Percentiles rank a stretch among this genome's conserved stretches.
Conservation (phyloP, 75 land plant species). For the Ceratopteris richardii region DNA sequence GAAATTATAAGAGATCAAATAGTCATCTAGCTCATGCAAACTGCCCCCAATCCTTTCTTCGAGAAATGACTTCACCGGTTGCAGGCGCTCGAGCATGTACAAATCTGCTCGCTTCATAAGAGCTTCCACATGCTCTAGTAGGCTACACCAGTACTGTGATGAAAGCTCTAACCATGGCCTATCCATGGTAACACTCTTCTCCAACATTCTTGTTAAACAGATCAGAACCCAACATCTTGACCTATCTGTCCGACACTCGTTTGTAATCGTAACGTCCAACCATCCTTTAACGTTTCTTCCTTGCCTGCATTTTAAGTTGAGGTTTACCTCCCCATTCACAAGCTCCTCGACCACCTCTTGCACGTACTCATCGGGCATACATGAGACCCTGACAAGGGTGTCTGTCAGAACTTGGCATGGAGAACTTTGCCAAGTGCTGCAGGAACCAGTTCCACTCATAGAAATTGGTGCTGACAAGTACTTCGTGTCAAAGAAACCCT, state of each 20-base stretch:
- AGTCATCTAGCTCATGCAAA: conserved; percentile 43
- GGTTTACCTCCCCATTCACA: conserved; percentile 25
- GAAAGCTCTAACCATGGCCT: conserved; percentile 43
- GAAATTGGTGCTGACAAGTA: conserved; percentile 24
- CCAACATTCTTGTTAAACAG: conserved; percentile 30
- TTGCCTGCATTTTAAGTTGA: conserved; percentile 36
- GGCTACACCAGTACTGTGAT: conserved; percentile 42
- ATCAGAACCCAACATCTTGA: conserved; percentile 24
- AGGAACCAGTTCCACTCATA: neutral
- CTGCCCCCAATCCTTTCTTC: conserved; percentile 37
- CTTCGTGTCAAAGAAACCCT: conserved; percentile 33
- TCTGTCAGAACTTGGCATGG: conserved; percentile 26
- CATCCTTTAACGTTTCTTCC: conserved; percentile 29
- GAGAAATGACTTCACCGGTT: conserved; percentile 17
- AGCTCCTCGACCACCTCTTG: conserved; percentile 26
- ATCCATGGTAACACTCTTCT: conserved; percentile 23
- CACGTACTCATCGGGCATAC: conserved; percentile 24
- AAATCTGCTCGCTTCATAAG: conserved; percentile 9
- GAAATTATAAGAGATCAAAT: conserved; percentile 30
- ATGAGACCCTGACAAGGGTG: conserved; percentile 16
- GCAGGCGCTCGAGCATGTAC: conserved; percentile 16
- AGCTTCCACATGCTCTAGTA: conserved; percentile 24
- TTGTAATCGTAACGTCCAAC: conserved; percentile 19
- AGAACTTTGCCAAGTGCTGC: conserved; percentile 8
- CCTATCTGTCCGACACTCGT: conserved; percentile 20